Evolutionary conservation across 805 yeast species (phyloP), one percentile per base, ranked within the genome.

Genomic region (Millerozyma acaciae): DNA sequence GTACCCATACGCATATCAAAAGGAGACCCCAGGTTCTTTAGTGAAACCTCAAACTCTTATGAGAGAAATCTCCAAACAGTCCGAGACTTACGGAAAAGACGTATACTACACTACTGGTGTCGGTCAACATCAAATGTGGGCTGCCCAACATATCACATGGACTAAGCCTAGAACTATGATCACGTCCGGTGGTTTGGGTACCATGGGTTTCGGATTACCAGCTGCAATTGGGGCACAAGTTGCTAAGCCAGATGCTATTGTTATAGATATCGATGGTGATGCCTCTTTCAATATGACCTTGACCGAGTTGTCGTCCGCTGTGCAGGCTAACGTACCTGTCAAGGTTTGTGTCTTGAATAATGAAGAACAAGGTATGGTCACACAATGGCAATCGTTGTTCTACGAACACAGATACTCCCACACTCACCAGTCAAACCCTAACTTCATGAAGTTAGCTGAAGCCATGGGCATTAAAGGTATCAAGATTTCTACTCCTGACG

Each of bases 71-170:
- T 77, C 93, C 3, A 73, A 77, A 42, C 80, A 88, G 48, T 80
- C 88, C 20, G 60, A 66, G 31, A 75, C 68, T 34, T 72, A 74
- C 35, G 70, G 70, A 43, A 84, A 77, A 53, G 89, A 84, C 48
- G 88, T 86, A 38, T 77, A 89, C 50, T 82, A 90, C 49, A 84
- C 97, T 34, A 93, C 98, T 22, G 98, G 98, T 73, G 97, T 93
- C 33, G 98, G 98, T 40, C 98, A 93, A 73, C 98, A 90, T 74
- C 98, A 90, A 71, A 90, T 90, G 98, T 90, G 98, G 98, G 94
- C 97, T 23, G 97, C 97, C 18, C 98, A 93, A 69, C 89, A 88
- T 64, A 89, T 84, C 78, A 78, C 88, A 33, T 90, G 97, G 96
- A 82, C 80, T 41, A 67, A 75, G 43, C 98, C 98, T 51, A 79